A percentile compares a stretch with the other conserved stretches of the same genome.
Conservation (phyloP, 306 rosid genomes). For the Cucurbita pepo region DNA sequence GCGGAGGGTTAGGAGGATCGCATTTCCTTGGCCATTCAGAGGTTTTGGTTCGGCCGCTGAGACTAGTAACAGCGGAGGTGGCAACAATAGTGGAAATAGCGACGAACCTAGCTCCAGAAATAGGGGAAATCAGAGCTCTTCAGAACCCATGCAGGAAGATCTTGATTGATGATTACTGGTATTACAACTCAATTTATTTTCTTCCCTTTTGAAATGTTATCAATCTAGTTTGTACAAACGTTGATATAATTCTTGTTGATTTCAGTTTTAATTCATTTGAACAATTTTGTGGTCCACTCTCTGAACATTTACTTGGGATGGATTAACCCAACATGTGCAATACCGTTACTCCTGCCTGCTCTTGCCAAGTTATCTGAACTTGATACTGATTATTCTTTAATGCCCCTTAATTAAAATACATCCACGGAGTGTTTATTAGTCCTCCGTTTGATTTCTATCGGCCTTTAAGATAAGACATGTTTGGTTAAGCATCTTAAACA, state of each 20-base stretch:
- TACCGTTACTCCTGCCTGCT: background rate
- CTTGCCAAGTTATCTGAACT: background rate
- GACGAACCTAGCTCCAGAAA: constrained; percentile 43
- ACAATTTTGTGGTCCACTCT: background rate
- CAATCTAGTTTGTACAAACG: background rate
- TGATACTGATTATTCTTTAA: background rate
- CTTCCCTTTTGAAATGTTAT: background rate
- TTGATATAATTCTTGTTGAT: background rate
- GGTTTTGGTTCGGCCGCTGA: constrained; percentile 35
- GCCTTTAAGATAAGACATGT: background rate
- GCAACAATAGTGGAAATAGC: constrained; percentile 19
- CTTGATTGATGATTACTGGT: constrained; percentile 45
- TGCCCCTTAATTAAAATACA: background rate
- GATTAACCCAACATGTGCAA: background rate
- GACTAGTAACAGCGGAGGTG: constrained; percentile 51
- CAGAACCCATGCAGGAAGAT: constrained; percentile 89
- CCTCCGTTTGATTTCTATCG: background rate
- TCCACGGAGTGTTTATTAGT: background rate
- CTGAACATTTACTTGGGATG: background rate
- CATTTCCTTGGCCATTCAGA: constrained; percentile 50
- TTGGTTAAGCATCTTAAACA: background rate
- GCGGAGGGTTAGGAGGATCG: constrained; percentile 52
- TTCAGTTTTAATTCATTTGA: background rate
- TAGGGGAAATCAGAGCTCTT: constrained; percentile 46
- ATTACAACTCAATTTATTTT: constrained; percentile 14